Base-by-base conservation (phyloP, 148 eudicot genomes). In the Camellia sinensis region DNA sequence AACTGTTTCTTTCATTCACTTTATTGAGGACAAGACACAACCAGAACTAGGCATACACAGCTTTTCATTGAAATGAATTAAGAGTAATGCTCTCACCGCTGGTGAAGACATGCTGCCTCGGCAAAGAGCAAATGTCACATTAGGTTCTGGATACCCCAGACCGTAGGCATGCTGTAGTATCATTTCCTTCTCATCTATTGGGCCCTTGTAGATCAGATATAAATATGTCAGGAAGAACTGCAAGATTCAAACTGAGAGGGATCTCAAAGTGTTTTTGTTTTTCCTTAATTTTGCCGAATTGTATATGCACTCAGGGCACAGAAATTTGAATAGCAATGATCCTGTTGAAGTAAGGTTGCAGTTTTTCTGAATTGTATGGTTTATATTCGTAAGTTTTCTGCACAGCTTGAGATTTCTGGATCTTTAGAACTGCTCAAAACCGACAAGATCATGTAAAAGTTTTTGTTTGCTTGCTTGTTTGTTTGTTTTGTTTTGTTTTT, bases 51-150 rank as follows among this genome's bases (percentile, higher is more conserved):
- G 19, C 19, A 40, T 9, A 45, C 45, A 48, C 37, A 13, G 43
- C 45, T 12, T 66, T 66, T 18, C 48, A 9, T n/a, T 66, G 63
- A 10, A 21, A 56, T 3, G 1, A 72, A 74, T 9, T 21, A 19
- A 1, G 53, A 45, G 46, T 21, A 60, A 71, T 77, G 77, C n/a
- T 82, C 97, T 89, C 87, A 93, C 98, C 80, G 93, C 91, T 73
- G 98, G 97, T 52, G 98, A 95, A 61, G 98, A 93, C 94, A 97
- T 88, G 71, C 89, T 93, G 87, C 98, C 97, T 80, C 93, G 82
- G 78, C 94, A 95, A 45, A 95, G 96, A 76, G 97, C 96, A 79
- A 95, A 95, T 78, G 92, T 95, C 64, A 95, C 88, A 79, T 92
- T 92, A 7, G 98, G 98, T 85, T 95, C 98, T 73, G 98, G 98